A percentile compares a stretch with the other conserved stretches of the same genome.
Evolutionary conservation across 768 basidiomycete species (phyloP).

Genomic region (Hemileccinum rubropunctum): DNA sequence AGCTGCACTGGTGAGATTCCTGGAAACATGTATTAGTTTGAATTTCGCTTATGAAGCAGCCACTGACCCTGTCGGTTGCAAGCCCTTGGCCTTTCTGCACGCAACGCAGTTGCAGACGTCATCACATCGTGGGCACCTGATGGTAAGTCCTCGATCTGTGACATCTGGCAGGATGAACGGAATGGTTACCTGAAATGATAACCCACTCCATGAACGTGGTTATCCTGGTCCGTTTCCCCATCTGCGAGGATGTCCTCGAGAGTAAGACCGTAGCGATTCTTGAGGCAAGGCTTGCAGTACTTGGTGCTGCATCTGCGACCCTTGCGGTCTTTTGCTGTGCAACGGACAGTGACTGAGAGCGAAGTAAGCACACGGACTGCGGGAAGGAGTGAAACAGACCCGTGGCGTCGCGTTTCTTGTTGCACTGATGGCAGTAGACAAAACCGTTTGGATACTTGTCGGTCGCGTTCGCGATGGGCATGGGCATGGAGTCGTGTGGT

Average conservation of each 20-base stretch:
- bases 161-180: conserved; percentile 6
- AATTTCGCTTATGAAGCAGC: background rate
- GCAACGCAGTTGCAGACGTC: conserved; percentile 64
- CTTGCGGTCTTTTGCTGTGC: conserved; percentile 34
- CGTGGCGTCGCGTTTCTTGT: conserved; percentile 52
- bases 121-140: conserved; percentile 68
- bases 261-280: conserved; percentile 55
- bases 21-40: conserved; percentile 18
- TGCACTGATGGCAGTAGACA: conserved; percentile 72
- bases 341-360: conserved; percentile 34
- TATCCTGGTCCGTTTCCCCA: conserved; percentile 28
- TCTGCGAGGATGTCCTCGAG: conserved; percentile 42
- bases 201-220: conserved; percentile 29
- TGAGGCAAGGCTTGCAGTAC: conserved; percentile 65
- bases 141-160: conserved; percentile 13
- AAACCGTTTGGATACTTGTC: conserved; percentile 37
- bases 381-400: conserved; percentile 35
- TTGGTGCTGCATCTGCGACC: conserved; percentile 50
- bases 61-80: conserved; percentile 57
- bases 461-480: conserved; percentile 18
- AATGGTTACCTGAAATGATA: conserved; percentile 53
- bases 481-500: conserved; percentile 16
- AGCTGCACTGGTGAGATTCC: conserved; percentile 38
- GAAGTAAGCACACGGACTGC: conserved; percentile 7
- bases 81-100: conserved; percentile 64